Conservation (phyloP, 768 basidiomycete genomes). For the Tricholoma saponaceum region DNA sequence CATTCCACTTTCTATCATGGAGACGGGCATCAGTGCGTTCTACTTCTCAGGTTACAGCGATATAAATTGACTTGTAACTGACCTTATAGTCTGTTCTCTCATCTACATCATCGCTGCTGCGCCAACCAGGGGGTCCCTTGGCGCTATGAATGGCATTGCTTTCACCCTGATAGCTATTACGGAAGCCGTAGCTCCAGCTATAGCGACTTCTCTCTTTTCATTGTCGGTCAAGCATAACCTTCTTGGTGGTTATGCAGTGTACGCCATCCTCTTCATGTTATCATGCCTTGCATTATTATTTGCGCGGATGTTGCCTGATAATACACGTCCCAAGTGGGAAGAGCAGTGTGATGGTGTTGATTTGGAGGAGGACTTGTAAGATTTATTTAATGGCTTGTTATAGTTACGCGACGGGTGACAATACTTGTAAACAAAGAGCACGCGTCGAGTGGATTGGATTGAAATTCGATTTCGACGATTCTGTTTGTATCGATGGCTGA, state of each 20-base stretch:
- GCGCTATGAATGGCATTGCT: constrained; percentile 44
- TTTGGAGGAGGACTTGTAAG: not conserved
- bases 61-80: not conserved
- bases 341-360: not conserved
- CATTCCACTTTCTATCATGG: not conserved
- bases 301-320: not conserved
- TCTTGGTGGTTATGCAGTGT: constrained; percentile 33
- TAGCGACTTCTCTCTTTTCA: constrained; percentile 32
- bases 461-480: constrained; percentile 4
- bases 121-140: constrained; percentile 42
- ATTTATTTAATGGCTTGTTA: too few relatives aligned
- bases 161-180: constrained; percentile 27
- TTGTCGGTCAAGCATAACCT: constrained; percentile 29
- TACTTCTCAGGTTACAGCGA: not conserved
- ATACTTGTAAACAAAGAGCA: constrained; percentile 14
- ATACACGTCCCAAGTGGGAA: not conserved
- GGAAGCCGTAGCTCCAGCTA: constrained; percentile 29
- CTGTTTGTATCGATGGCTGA: constrained; percentile 47
- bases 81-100: constrained; percentile 38
- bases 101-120: constrained; percentile 46
- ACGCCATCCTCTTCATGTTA: constrained; percentile 13
- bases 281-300: constrained; percentile 3
- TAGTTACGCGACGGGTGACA: too few relatives aligned
- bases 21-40: not conserved
- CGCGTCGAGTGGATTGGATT: constrained; percentile 6